These are phyloP conservation scores for Huiozyma naganishii DNA, from an alignment of 805 yeast genomes.

Conservation along the genomic window DNA sequence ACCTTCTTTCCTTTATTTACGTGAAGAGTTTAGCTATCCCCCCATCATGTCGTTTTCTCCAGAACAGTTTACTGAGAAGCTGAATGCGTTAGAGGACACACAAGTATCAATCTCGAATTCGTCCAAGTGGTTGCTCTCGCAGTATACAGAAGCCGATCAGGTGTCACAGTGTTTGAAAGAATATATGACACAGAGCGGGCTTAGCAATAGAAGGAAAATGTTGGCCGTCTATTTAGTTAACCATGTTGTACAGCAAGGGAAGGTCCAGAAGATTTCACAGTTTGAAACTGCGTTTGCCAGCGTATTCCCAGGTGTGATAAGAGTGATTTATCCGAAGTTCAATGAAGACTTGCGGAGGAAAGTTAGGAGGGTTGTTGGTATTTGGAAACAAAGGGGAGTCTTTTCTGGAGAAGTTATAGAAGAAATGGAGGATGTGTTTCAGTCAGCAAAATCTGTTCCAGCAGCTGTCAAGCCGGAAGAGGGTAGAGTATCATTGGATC, in stretches of 20 bases:
- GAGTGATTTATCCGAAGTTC: slow-evolving; percentile 27
- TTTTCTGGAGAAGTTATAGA: slow-evolving; percentile 20
- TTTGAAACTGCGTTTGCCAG: slow-evolving; percentile 21
- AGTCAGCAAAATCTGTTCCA: neutral
- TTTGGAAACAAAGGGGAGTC: slow-evolving; percentile 57
- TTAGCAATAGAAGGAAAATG: slow-evolving; percentile 23
- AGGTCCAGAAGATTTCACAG: slow-evolving; percentile 20
- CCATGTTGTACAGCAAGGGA: slow-evolving; percentile 27
- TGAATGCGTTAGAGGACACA: slow-evolving; percentile 23
- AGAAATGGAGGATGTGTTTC: neutral
- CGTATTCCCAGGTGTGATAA: slow-evolving; percentile 27
- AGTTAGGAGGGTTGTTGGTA: slow-evolving; percentile 45
- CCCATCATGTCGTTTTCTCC: slow-evolving; percentile 19
- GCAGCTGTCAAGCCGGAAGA: neutral
- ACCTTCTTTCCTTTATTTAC: too few species aligned
- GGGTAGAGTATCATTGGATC: neutral
- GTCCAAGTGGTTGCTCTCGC: slow-evolving; percentile 25
- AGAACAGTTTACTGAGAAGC: slow-evolving; percentile 19
- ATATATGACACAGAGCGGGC: slow-evolving; percentile 15
- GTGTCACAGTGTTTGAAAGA: slow-evolving; percentile 21
- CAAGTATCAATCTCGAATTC: slow-evolving; percentile 27
- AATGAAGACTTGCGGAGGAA: slow-evolving; percentile 38
- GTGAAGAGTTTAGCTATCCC: too few species aligned
- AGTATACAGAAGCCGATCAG: slow-evolving; percentile 17
- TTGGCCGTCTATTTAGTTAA: slow-evolving; percentile 24